A percentile compares a stretch with the other conserved stretches of the same genome.
Evolutionary conservation across 225 moss, liverwort and hornwort genomes (phyloP).

Genomic region (Pleurozium schreberi): DNA sequence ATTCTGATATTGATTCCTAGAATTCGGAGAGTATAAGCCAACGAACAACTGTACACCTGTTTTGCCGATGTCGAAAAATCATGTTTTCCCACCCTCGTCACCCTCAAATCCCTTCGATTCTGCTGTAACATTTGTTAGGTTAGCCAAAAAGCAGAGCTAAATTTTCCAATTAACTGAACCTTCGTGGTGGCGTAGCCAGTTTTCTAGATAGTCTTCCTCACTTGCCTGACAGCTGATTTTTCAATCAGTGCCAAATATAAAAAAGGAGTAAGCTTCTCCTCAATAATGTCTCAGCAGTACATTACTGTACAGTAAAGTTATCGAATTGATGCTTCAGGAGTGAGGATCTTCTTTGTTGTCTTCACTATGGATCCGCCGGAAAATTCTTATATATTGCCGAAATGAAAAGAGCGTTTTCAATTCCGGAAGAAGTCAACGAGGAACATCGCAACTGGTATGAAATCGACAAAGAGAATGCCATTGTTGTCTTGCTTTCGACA

Average conservation of each 20-base stretch:
- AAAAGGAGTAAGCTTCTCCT: too few species aligned
- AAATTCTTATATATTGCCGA: too few species aligned
- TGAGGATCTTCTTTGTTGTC: too few species aligned
- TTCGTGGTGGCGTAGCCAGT: neutral
- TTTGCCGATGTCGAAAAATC: too few species aligned
- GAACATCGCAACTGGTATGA: neutral
- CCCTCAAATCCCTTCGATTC: neutral
- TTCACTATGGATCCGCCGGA: too few species aligned
- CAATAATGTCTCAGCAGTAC: neutral
- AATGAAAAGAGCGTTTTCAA: too few species aligned
- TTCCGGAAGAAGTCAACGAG: neutral
- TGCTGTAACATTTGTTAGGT: neutral
- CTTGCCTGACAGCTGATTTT: neutral
- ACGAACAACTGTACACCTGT: neutral
- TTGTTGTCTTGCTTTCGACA: neutral
- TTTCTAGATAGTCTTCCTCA: too few species aligned
- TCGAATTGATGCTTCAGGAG: too few species aligned
- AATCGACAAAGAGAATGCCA: neutral
- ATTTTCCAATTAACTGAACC: neutral
- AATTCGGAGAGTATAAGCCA: neutral
- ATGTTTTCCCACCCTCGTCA: neutral
- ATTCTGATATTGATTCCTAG: too few species aligned
- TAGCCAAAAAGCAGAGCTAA: neutral
- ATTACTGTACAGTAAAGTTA: too few species aligned
- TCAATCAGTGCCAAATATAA: neutral